A percentile compares a stretch with the other conserved stretches of the same genome.
Evolutionary conservation across 2,329 filamentous ascomycete genomes (phyloP).

Genomic region (Alternaria arbusti): DNA sequence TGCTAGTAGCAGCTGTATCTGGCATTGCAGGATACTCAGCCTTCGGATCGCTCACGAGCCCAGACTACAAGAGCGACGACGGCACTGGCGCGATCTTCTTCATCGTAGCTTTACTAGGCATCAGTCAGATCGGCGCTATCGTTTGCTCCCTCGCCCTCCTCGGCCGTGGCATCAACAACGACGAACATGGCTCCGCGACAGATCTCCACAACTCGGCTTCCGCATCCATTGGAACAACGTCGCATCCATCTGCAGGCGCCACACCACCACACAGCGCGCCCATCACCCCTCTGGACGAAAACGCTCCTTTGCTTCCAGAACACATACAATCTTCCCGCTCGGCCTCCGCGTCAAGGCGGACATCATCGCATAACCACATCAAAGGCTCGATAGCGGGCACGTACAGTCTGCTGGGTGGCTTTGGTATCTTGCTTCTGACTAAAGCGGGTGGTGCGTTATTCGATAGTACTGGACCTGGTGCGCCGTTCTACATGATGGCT

Average conservation of each 20-base stretch:
- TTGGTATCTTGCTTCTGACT: slow-evolving; percentile 87
- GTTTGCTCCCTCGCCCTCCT: slow-evolving; percentile 93
- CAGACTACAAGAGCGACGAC: slow-evolving; percentile 73
- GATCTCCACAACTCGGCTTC: slow-evolving; percentile 1
- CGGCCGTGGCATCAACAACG: slow-evolving; percentile 75
- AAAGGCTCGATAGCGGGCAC: slow-evolving; percentile 96
- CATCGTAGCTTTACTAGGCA: slow-evolving; percentile 79
- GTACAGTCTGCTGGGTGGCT: slow-evolving; percentile 89
- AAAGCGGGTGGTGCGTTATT: slow-evolving; percentile 90
- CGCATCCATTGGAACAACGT: slow-evolving; percentile 19
- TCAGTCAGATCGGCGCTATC: slow-evolving; percentile 95
- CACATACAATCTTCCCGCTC: slow-evolving; percentile 5
- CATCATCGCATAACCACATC: slow-evolving; percentile 59
- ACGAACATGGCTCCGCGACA: slow-evolving; percentile 32
- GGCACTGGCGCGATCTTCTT: slow-evolving; percentile 74
- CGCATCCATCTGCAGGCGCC: slow-evolving; percentile 41
- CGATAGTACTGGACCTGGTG: slow-evolving; percentile 73
- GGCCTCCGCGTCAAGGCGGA: not conserved
- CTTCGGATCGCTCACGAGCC: slow-evolving; percentile 78
- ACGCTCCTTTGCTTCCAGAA: slow-evolving; percentile 35
- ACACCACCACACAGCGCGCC: slow-evolving; percentile 42
- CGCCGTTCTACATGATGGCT: slow-evolving; percentile 95
- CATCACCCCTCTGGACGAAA: slow-evolving; percentile 36
- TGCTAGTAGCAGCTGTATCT: slow-evolving; percentile 72
- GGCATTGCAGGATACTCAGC: slow-evolving; percentile 79